Conservation (phyloP, 2,329 filamentous ascomycete species). For the Colletotrichum cereale region DNA sequence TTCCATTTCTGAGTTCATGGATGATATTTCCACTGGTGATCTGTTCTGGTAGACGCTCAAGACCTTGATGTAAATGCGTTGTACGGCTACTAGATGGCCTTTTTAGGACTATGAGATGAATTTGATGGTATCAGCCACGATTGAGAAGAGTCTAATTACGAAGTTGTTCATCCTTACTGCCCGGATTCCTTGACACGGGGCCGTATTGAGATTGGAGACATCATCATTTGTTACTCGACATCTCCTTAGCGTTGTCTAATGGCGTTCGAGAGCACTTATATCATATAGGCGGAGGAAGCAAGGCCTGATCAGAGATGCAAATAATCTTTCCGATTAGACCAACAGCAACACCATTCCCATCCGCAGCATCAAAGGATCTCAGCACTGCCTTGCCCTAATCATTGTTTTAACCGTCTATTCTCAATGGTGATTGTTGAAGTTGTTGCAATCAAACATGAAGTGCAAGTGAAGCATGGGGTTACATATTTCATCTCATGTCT, state of each 20-base stretch:
- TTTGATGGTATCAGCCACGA: background rate
- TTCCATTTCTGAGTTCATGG: constrained; percentile 30
- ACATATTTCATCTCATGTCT: background rate
- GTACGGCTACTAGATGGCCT: accelerated
- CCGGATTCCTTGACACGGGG: accelerated
- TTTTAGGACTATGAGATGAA: too few species aligned
- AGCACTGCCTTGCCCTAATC: background rate
- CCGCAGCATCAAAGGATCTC: background rate
- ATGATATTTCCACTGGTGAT: constrained; percentile 27
- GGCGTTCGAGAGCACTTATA: too few species aligned
- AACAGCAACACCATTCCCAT: background rate
- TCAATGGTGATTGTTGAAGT: accelerated
- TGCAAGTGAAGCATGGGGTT: background rate
- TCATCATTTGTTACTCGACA: background rate
- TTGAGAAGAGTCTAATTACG: background rate
- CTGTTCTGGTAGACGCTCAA: constrained; percentile 27
- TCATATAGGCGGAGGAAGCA: too few species aligned
- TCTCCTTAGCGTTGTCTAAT: background rate
- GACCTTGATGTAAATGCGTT: background rate
- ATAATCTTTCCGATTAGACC: background rate
- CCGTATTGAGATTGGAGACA: background rate
- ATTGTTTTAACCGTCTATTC: background rate
- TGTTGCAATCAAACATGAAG: too few species aligned
- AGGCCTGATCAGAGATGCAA: background rate
- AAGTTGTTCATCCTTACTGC: background rate